Evolutionary conservation across 306 rosid genomes (phyloP), one percentile per base, ranked within the genome.

Genomic region (Quercus mongolica): DNA sequence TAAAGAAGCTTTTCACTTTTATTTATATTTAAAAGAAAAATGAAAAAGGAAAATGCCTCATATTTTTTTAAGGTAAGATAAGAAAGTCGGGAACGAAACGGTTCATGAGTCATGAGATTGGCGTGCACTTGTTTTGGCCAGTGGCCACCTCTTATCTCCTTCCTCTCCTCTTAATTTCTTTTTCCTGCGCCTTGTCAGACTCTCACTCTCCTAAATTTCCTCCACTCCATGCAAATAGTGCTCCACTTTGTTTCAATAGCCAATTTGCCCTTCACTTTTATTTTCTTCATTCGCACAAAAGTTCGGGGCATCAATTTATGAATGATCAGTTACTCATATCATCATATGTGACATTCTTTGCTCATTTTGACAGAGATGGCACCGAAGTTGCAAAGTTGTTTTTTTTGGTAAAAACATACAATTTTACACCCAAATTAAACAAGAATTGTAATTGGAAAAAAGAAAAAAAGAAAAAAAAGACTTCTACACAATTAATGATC

Each of bases 171-270:
- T 35, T 18, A n/a, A 8, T 30, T 31, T 70, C 74, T 31, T 28
- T 67, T 49, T 61, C 55, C 76, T 91, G 96, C 88, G 93, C 91
- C 73, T 84, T 38, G 92, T 92, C 97, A 87, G 78, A 81, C 76
- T 77, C 74, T 81, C 97, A 92, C 92, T 85, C 81, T 73, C 33
- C 30, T 5, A 21, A 25, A 54, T 76, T 46, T 56, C 31, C 76
- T 61, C 76, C 54, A 68, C 70, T 56, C 75, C 68, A 28, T 61
- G 35, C 78, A 31, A 31, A 31, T 30, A 52, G n/a, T 74, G 77
- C 52, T 69, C 41, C 8, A 56, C 74, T 63, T 25, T 49, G 14
- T n/a, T 6, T 44, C 23, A 46, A 57, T 73, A 15, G 44, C 75
- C 14, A 11, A 1, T 18, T 11, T 73, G 67, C 71, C 78, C 74